Conservation (phyloP, 306 rosid species). For the Myrica gale region DNA sequence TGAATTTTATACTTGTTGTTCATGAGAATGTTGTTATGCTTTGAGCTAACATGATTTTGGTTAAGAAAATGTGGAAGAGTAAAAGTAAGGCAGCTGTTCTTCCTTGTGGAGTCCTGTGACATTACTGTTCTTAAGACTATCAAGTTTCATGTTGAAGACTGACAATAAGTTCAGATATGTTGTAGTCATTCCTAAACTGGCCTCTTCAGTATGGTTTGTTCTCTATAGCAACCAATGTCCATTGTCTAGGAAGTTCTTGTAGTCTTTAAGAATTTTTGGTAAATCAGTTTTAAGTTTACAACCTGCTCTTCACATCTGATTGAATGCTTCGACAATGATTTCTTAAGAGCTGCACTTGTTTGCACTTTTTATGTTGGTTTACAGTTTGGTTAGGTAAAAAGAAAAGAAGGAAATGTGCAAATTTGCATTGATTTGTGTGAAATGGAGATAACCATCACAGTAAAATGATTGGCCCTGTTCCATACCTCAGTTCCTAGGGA, state of each 20-base stretch:
- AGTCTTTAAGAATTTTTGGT: not conserved
- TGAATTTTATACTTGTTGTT: constrained; percentile 19
- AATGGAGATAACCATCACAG: not conserved
- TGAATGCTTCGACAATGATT: not conserved
- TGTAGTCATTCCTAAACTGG: not conserved
- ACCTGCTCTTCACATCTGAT: not conserved
- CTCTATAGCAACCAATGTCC: not conserved
- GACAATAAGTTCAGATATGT: not conserved
- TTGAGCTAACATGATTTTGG: constrained; percentile 15
- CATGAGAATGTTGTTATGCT: constrained; percentile 12
- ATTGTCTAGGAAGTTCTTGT: not conserved
- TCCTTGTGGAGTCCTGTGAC: not conserved
- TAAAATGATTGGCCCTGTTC: not conserved
- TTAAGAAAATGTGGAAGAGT: not conserved
- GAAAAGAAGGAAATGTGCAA: not conserved
- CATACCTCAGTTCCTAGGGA: no score
- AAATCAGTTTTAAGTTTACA: not conserved
- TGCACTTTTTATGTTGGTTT: not conserved
- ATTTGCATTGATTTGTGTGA: not conserved
- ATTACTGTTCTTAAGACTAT: not conserved
- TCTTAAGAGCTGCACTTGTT: not conserved
- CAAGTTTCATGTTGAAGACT: not conserved
- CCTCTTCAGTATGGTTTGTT: not conserved
- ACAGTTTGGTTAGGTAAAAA: not conserved
- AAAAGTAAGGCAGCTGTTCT: constrained; percentile 1